phyloP scores from a whole-genome alignment of 805 yeast genomes.

The Starmerella floricola region DNA sequence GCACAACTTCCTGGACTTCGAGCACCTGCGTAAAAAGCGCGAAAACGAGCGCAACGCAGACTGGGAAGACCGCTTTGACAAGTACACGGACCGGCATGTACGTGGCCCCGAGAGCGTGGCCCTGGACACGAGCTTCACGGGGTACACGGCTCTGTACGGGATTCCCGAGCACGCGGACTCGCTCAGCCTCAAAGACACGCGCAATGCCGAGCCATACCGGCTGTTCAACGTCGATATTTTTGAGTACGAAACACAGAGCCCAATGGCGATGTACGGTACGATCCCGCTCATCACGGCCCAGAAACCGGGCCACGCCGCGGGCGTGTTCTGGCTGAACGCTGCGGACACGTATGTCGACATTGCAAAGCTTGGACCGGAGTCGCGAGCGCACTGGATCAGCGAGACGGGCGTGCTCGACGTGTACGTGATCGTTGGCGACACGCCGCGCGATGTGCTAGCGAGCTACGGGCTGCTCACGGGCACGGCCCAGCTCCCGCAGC shows the following conservation, averaged over 20 bases:
- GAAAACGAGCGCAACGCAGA: constrained; percentile 39
- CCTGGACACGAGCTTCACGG: constrained; percentile 55
- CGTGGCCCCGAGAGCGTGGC: constrained; percentile 74
- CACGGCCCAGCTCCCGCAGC: constrained; percentile 54
- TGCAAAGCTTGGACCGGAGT: constrained; percentile 26
- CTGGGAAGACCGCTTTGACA: constrained; percentile 66
- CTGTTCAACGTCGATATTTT: constrained; percentile 88
- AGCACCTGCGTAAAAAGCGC: constrained; percentile 56
- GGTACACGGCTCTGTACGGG: constrained; percentile 65
- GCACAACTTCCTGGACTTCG: constrained; percentile 60
- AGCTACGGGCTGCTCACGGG: constrained; percentile 68
- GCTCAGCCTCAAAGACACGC: constrained; percentile 60
- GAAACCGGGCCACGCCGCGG: constrained; percentile 41
- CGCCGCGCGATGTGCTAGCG: constrained; percentile 43
- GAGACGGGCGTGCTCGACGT: constrained; percentile 79
- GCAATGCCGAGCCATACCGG: constrained; percentile 59
- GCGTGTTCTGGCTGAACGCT: constrained; percentile 81
- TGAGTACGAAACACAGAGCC: constrained; percentile 75
- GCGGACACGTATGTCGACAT: constrained; percentile 90
- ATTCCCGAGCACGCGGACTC: constrained; percentile 93
- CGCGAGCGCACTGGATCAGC: constrained; percentile 73
- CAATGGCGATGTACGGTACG: constrained; percentile 87
- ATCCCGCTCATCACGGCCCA: constrained; percentile 78
- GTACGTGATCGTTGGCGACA: constrained; percentile 48
- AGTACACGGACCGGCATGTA: constrained; percentile 49